These are phyloP conservation scores for Aspergillus caelatus DNA, from an alignment of 2,329 filamentous ascomycete species.

Conservation along the genomic window DNA sequence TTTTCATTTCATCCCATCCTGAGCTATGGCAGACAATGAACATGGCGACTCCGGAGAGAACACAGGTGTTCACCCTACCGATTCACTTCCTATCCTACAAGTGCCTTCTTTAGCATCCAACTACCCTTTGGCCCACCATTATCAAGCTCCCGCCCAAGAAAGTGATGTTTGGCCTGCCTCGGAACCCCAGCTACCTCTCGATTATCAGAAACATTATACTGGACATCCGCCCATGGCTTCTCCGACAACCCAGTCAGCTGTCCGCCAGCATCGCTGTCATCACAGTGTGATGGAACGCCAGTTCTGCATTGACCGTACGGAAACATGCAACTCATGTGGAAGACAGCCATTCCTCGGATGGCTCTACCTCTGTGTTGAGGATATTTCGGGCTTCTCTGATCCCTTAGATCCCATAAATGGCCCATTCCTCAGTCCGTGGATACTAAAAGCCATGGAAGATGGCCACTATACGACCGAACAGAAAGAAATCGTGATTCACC, in stretches of 20 bases:
- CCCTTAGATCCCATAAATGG: slow-evolving; percentile 13
- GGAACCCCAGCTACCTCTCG: neutral
- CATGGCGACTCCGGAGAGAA: neutral
- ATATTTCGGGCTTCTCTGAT: slow-evolving; percentile 52
- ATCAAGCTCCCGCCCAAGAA: neutral
- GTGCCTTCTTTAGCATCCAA: slow-evolving; percentile 1
- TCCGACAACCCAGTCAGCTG: neutral
- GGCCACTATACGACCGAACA: slow-evolving; percentile 49
- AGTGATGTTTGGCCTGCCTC: neutral
- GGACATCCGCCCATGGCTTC: neutral
- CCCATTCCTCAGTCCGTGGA: slow-evolving; percentile 39
- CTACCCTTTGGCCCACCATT: neutral
- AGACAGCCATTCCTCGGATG: slow-evolving; percentile 64
- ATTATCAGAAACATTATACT: neutral
- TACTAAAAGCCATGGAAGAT: slow-evolving; percentile 45
- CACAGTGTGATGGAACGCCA: slow-evolving; percentile 70
- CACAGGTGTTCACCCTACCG: neutral
- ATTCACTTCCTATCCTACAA: slow-evolving; percentile 7
- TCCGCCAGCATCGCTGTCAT: slow-evolving; percentile 13
- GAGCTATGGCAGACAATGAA: slow-evolving; percentile 2
- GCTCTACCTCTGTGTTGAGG: slow-evolving; percentile 73
- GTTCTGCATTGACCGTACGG: slow-evolving; percentile 50
- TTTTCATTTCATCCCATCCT: neutral
- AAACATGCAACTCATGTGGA: slow-evolving; percentile 62
- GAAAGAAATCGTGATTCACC: slow-evolving; percentile 42